These are phyloP conservation scores for Arabidopsis arenosa DNA, from an alignment of 345 rosid species.

Conservation along the genomic window DNA sequence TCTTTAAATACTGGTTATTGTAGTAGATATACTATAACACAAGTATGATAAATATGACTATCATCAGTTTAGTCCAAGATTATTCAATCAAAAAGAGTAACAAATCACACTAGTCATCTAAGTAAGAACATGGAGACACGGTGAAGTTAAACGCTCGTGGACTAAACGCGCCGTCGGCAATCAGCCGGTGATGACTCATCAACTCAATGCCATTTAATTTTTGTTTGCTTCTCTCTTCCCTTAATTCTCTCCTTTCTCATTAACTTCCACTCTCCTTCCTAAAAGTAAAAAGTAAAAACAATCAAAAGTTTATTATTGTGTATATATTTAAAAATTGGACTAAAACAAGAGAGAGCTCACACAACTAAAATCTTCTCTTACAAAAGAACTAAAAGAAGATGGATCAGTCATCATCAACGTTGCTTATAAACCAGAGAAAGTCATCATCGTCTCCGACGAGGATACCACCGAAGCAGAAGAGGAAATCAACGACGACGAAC, in stretches of 20 bases:
- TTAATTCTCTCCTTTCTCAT: conserved; percentile 1
- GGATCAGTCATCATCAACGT: conserved; percentile 41
- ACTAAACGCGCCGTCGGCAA: conserved; percentile 36
- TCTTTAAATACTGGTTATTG: too few species aligned
- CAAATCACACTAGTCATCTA: not conserved
- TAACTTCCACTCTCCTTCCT: conserved; percentile 30
- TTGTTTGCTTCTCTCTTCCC: conserved; percentile 31
- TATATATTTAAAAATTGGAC: conserved; percentile 13
- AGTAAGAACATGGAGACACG: not conserved
- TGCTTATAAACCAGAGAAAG: conserved; percentile 27
- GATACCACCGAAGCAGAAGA: conserved; percentile 37
- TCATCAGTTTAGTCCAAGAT: not conserved
- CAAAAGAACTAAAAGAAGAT: conserved; percentile 23
- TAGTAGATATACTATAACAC: too few species aligned
- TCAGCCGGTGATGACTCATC: not conserved
- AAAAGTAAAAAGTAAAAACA: conserved; percentile 5
- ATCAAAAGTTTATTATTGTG: not conserved
- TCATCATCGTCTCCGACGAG: conserved; percentile 30
- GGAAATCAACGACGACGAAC: conserved; percentile 29
- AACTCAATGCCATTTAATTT: conserved; percentile 1
- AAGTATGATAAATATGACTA: too few species aligned
- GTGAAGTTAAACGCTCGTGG: not conserved
- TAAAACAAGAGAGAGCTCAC: conserved; percentile 13
- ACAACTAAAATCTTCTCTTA: not conserved
- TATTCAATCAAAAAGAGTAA: not conserved